Base-by-base conservation (phyloP, 257 asterid species). In the Lavandula angustifolia region DNA sequence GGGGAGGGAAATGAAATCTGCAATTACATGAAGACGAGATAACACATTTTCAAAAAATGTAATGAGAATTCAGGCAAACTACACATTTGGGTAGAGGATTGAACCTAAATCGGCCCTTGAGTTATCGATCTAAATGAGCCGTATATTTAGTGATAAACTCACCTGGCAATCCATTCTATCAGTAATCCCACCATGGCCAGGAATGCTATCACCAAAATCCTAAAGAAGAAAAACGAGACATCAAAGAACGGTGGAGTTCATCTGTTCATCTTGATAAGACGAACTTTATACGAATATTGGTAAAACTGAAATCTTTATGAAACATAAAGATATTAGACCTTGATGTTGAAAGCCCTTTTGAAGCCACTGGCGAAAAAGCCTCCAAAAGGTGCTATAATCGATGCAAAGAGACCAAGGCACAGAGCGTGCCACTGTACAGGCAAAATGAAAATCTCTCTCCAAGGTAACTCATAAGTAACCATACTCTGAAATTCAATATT, bases 81-180 rank as follows among this genome's bases (percentile, higher is more conserved):
- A n/a, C n/a, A n/a, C n/a, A n/a, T n/a, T n/a, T n/a, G n/a, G n/a
- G n/a, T n/a, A n/a, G n/a, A n/a, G n/a, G n/a, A n/a, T n/a, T n/a
- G n/a, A n/a, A n/a, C n/a, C n/a, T n/a, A n/a, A n/a, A n/a, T n/a
- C n/a, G n/a, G n/a, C n/a, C n/a, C n/a, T n/a, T n/a, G 44, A 64
- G 34, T 55, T 32, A 3, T 52, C 17, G 8, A 49, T 42, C 33
- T 31, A 13, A 67, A 71, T 3, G 9, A 16, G 67, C 44, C 46
- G 34, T 16, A 67, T 4, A 22, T 54, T 55, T 50, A 34, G n/a
- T 55, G 29, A 32, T 35, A 34, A 60, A 44, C 56, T 75, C 62
- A 89, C 95, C 89, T 89, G 95, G 74, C 96, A 89, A 68, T 89
- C 96, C 96, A 89, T 89, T 79, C 96, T 85, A 68, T 89, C 96